Percentiles rank a stretch among this genome's conserved stretches.
Evolutionary conservation across 2,329 filamentous ascomycete genomes (phyloP).

Genomic region (Nothophaeocryptopus gaeumannii): DNA sequence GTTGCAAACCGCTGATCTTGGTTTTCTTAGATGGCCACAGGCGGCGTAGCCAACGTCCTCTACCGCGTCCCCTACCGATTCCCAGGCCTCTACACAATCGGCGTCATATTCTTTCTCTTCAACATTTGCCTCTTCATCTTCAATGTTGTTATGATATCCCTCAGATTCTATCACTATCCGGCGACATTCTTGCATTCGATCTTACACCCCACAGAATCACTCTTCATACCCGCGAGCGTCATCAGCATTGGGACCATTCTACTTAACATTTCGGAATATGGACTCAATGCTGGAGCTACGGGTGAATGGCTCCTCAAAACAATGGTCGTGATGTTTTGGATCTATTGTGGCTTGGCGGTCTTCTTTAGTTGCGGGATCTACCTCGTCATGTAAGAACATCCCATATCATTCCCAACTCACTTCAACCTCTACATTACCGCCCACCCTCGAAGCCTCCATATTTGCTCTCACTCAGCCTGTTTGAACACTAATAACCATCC

Average conservation of each 20-base stretch:
- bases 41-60: conserved; percentile 54
- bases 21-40: conserved; percentile 61
- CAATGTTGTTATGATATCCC: conserved; percentile 63
- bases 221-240: conserved; percentile 69
- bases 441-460: too few species aligned
- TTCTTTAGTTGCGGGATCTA: conserved; percentile 69
- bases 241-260: conserved; percentile 63
- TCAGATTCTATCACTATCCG: conserved; percentile 67
- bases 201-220: conserved; percentile 70
- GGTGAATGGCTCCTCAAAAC: conserved; percentile 55
- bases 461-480: too few species aligned
- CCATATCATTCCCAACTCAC: neutral
- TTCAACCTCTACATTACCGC: too few species aligned
- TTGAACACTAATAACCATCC: conserved; percentile 14
- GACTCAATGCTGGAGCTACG: conserved; percentile 45
- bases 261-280: conserved; percentile 74
- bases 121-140: conserved; percentile 64
- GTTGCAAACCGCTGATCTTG: neutral
- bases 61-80: conserved; percentile 48
- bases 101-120: conserved; percentile 48
- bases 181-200: conserved; percentile 70
- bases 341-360: conserved; percentile 67
- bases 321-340: conserved; percentile 71
- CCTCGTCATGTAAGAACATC: conserved; percentile 62
- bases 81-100: conserved; percentile 46